phyloP scores from a whole-genome alignment of 2,329 filamentous ascomycete genomes.

The Colletotrichum sp. region DNA sequence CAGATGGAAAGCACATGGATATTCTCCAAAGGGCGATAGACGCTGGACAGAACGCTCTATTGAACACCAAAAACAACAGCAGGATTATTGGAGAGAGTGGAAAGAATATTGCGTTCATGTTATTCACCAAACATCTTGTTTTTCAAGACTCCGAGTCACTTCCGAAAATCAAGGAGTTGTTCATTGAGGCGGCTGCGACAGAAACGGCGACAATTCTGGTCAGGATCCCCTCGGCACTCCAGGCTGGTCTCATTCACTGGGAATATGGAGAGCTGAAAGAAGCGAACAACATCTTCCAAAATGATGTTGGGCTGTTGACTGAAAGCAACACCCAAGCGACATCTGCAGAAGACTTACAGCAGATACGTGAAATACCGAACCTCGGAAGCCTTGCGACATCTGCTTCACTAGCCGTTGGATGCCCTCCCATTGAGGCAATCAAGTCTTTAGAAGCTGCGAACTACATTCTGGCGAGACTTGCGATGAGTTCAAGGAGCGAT shows the following conservation, averaged over 20 bases:
- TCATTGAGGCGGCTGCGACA: neutral
- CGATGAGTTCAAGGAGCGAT: neutral
- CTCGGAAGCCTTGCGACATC: neutral
- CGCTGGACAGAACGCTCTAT: neutral
- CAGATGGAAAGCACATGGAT: neutral
- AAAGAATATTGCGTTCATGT: neutral
- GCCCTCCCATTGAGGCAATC: neutral
- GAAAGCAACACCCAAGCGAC: neutral
- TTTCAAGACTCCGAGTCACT: neutral
- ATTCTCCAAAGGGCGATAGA: neutral
- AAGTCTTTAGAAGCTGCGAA: neutral
- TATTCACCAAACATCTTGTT: neutral
- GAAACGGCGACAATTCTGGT: neutral
- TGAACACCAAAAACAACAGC: neutral
- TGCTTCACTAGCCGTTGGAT: neutral
- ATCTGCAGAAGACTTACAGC: neutral
- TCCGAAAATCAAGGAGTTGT: neutral
- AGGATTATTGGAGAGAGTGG: neutral
- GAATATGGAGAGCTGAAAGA: neutral
- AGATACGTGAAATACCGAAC: neutral
- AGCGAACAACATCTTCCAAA: neutral
- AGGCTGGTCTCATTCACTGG: neutral
- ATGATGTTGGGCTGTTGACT: neutral
- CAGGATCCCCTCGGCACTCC: neutral
- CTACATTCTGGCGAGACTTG: neutral